Evolutionary conservation across 495 filamentous ascomycete species (phyloP).

Genomic region (Hyaloscypha variabilis): DNA sequence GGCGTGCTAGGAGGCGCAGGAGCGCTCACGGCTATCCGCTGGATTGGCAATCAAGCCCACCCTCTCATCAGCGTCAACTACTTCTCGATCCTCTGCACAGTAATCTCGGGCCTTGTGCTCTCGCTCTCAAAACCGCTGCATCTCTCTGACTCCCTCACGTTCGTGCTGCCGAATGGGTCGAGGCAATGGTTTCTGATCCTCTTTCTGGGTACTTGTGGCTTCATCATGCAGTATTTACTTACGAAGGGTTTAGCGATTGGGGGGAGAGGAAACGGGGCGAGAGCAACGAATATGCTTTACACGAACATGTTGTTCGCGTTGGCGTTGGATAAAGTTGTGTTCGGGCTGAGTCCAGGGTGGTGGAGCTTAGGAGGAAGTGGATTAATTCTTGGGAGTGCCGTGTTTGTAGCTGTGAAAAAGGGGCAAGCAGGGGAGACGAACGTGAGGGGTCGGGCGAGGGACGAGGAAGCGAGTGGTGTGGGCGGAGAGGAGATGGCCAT

Average conservation of each 20-base stretch:
- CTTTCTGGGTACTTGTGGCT: slow-evolving; percentile 73
- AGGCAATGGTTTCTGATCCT: slow-evolving; percentile 74
- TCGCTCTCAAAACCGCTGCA: slow-evolving; percentile 46
- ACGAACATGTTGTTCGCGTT: slow-evolving; percentile 92
- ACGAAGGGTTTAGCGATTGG: slow-evolving; percentile 76
- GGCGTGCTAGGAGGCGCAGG: slow-evolving; percentile 80
- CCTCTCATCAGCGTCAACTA: slow-evolving; percentile 86
- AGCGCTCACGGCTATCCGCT: slow-evolving; percentile 79
- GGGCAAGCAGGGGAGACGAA: slow-evolving; percentile 23
- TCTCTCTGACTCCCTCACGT: slow-evolving; percentile 13
- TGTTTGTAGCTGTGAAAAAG: slow-evolving; percentile 73
- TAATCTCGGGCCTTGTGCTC: slow-evolving; percentile 66
- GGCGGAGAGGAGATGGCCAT: slow-evolving; percentile 36
- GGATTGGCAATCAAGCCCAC: slow-evolving; percentile 84
- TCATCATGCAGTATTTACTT: slow-evolving; percentile 86
- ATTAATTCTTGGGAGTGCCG: slow-evolving; percentile 77
- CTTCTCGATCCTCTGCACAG: slow-evolving; percentile 70
- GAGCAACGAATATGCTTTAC: slow-evolving; percentile 89
- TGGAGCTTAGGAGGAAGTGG: slow-evolving; percentile 73
- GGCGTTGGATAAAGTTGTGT: slow-evolving; percentile 78
- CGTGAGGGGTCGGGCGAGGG: slow-evolving; percentile 33
- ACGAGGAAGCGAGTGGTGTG: slow-evolving; percentile 44
- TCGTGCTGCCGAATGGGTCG: slow-evolving; percentile 51
- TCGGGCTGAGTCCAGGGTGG: slow-evolving; percentile 66
- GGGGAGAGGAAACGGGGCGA: slow-evolving; percentile 54